Evolutionary conservation across 2,329 filamentous ascomycete genomes (phyloP).

Genomic region (Pseudocercospora crystallina): DNA sequence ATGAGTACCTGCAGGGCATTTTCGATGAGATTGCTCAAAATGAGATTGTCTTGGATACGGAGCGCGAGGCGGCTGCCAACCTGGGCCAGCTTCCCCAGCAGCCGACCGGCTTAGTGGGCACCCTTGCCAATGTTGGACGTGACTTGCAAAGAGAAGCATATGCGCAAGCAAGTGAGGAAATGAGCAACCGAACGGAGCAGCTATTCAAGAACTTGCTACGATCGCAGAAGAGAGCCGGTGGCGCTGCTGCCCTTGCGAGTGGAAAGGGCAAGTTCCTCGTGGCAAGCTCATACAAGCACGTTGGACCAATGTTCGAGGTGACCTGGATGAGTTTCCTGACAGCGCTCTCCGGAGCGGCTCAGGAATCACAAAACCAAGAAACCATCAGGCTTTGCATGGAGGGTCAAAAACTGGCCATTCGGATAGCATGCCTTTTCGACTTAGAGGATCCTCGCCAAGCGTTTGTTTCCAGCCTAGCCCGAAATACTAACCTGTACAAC

Average conservation of each 20-base stretch:
- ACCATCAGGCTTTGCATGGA: conserved; percentile 91
- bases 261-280: conserved; percentile 76
- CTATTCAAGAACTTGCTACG: conserved; percentile 91
- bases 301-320: conserved; percentile 97
- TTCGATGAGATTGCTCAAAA: conserved; percentile 89
- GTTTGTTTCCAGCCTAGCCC: conserved; percentile 88
- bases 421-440: conserved; percentile 90
- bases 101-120: conserved; percentile 47
- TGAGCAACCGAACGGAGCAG: conserved; percentile 76
- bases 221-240: conserved; percentile 78
- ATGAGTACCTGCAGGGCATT: conserved; percentile 85
- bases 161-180: conserved; percentile 92
- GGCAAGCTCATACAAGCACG: conserved; percentile 89
- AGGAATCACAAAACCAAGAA: conserved; percentile 89
- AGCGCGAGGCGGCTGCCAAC: conserved; percentile 84
- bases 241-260: conserved; percentile 20
- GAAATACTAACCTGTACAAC: conserved; percentile 94
- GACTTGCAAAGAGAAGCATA: conserved; percentile 92
- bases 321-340: conserved; percentile 99
- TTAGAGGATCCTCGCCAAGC: conserved; percentile 90
- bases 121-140: conserved; percentile 84
- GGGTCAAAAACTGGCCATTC: conserved; percentile 89
- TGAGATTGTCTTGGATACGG: conserved; percentile 92
- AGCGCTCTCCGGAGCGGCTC: conserved; percentile 86
- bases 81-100: conserved; percentile 64